phyloP scores from a whole-genome alignment of 352 stramenopile genomes.

The Globisporangium recalcitrans region DNA sequence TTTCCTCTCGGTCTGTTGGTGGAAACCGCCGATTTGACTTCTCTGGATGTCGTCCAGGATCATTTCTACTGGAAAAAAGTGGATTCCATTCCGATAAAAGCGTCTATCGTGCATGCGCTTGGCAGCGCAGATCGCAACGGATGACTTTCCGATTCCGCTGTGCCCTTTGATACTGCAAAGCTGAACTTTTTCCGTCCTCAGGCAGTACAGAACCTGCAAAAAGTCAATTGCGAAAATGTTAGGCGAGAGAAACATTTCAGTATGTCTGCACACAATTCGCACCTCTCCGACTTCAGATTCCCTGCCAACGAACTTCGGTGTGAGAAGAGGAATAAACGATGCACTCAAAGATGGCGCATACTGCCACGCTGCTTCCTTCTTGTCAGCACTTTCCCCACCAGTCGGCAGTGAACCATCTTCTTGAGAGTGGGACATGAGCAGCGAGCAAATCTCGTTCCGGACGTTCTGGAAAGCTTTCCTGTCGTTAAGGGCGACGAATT shows the following conservation, averaged over 20 bases:
- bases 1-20: background rate
- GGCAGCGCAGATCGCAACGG: slow-evolving; percentile 48
- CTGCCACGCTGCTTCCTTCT: slow-evolving; percentile 15
- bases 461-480: slow-evolving; percentile 22
- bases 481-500: slow-evolving; percentile 42
- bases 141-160: slow-evolving; percentile 54
- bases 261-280: background rate
- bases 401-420: slow-evolving; percentile 18
- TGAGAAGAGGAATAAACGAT: slow-evolving; percentile 49
- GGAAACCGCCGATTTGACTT: background rate
- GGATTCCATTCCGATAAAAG: slow-evolving; percentile 45
- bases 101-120: slow-evolving; percentile 36
- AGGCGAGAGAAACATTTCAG: background rate
- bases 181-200: slow-evolving; percentile 29
- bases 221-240: background rate
- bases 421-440: slow-evolving; percentile 16
- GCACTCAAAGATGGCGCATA: slow-evolving; percentile 33
- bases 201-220: slow-evolving; percentile 25
- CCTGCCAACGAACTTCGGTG: slow-evolving; percentile 46
- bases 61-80: slow-evolving; percentile 51
- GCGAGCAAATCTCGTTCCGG: slow-evolving; percentile 28
- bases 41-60: slow-evolving; percentile 27
- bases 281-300: slow-evolving; percentile 48
- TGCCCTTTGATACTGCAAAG: slow-evolving; percentile 45
- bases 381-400: slow-evolving; percentile 12